Percentiles rank a stretch among this genome's conserved stretches.
Conservation (phyloP, 2,329 filamentous ascomycete species). For the Penicillium sp. region DNA sequence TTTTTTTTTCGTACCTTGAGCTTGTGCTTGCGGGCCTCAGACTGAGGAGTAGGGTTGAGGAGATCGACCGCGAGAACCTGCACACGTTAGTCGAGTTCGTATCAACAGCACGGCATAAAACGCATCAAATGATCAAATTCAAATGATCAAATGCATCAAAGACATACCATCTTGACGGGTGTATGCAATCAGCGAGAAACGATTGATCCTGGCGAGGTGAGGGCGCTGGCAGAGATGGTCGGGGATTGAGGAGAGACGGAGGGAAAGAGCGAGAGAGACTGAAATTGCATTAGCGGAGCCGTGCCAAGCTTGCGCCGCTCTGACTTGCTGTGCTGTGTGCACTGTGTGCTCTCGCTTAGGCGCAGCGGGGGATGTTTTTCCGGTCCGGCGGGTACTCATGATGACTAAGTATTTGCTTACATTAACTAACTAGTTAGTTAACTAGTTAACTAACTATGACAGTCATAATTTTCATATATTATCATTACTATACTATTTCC, state of each 20-base stretch:
- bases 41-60: conserved; percentile 95
- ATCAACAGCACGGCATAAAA: too few relatives aligned
- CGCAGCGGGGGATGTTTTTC: conserved; percentile 6
- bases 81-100: conserved; percentile 16
- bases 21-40: conserved; percentile 99
- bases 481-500: too few relatives aligned
- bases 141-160: background rate
- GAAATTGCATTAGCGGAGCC: background rate
- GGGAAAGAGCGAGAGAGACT: conserved; percentile 18
- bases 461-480: too few relatives aligned
- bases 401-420: background rate
- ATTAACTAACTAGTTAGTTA: too few relatives aligned
- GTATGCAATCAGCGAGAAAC: conserved; percentile 37
- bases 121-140: background rate
- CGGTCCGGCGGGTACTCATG: background rate
- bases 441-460: too few relatives aligned
- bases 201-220: conserved; percentile 27
- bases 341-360: conserved; percentile 19
- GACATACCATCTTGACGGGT: conserved; percentile 43
- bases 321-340: background rate
- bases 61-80: conserved; percentile 99
- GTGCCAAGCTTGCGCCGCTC: background rate
- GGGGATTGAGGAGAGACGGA: conserved; percentile 18
- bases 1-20: conserved; percentile 73
- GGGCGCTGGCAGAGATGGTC: conserved; percentile 40